Percentiles rank a stretch among this genome's conserved stretches.
Evolutionary conservation across 2,329 filamentous ascomycete species (phyloP).

Genomic region (Fusarium avenaceum): DNA sequence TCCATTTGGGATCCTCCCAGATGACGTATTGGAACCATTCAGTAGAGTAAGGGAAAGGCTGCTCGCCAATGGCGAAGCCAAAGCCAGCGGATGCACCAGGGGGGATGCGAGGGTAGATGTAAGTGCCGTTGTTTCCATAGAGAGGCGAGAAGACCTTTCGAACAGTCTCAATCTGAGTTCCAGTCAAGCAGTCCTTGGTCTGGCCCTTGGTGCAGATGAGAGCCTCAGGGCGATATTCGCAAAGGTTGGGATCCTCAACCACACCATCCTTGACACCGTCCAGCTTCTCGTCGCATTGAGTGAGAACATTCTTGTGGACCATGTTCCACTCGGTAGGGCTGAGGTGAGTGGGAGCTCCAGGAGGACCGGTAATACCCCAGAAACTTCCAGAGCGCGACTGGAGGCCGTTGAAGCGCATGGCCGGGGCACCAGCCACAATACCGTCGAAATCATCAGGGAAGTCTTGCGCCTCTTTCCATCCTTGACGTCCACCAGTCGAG

Average conservation of each 20-base stretch:
- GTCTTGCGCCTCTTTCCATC: slow-evolving; percentile 65
- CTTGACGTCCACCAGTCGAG: slow-evolving; percentile 71
- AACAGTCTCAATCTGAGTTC: slow-evolving; percentile 21
- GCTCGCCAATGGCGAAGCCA: slow-evolving; percentile 46
- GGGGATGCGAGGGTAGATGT: slow-evolving; percentile 34
- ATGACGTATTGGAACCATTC: slow-evolving; percentile 58
- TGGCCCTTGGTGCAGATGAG: slow-evolving; percentile 53
- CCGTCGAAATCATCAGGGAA: slow-evolving; percentile 71
- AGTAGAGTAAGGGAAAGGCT: slow-evolving; percentile 16
- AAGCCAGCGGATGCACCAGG: slow-evolving; percentile 43
- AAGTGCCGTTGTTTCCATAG: slow-evolving; percentile 51
- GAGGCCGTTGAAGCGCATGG: slow-evolving; percentile 56
- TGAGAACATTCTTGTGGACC: slow-evolving; percentile 59
- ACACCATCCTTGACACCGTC: slow-evolving; percentile 66
- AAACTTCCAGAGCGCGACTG: slow-evolving; percentile 22
- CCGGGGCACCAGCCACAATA: slow-evolving; percentile 62
- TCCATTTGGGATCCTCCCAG: slow-evolving; percentile 55
- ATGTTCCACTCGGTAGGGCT: slow-evolving; percentile 55
- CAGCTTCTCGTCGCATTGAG: slow-evolving; percentile 62
- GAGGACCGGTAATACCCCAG: slow-evolving; percentile 26
- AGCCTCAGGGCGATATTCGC: slow-evolving; percentile 59
- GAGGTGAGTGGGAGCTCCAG: slow-evolving; percentile 26
- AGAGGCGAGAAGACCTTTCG: slow-evolving; percentile 34
- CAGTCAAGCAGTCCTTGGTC: slow-evolving; percentile 28
- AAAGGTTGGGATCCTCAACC: slow-evolving; percentile 61